Percentiles rank a stretch among this genome's conserved stretches.
phyloP scores from a whole-genome alignment of 805 yeast species.

The Wickerhamiella kazuoi region DNA sequence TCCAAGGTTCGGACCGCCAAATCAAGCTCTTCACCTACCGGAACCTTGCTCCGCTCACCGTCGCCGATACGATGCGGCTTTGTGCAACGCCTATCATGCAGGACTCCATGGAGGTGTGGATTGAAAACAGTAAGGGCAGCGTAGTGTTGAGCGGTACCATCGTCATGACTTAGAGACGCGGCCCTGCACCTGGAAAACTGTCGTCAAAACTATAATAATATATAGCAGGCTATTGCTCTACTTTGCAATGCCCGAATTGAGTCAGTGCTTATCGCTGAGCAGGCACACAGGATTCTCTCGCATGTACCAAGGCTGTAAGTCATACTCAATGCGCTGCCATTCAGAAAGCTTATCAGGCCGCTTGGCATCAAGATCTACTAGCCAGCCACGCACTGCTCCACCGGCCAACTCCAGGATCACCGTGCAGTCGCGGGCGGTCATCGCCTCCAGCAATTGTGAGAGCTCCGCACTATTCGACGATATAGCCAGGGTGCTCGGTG shows the following conservation, averaged over 20 bases:
- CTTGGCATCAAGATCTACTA: slow-evolving; percentile 38
- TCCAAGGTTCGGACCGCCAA: slow-evolving; percentile 8
- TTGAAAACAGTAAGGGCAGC: slow-evolving; percentile 7
- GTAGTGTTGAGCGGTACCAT: slow-evolving; percentile 8
- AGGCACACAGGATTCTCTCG: neutral
- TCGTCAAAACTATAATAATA: neutral
- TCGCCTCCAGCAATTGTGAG: slow-evolving; percentile 27
- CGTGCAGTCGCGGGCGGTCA: slow-evolving; percentile 44
- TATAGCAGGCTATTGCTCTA: neutral
- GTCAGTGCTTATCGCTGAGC: neutral
- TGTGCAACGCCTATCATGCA: slow-evolving; percentile 11
- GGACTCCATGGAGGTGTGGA: slow-evolving; percentile 10
- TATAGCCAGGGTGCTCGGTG: neutral
- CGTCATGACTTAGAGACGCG: slow-evolving; percentile 3
- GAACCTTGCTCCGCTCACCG: slow-evolving; percentile 34
- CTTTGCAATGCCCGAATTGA: too few species aligned
- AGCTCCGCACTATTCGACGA: slow-evolving; percentile 19
- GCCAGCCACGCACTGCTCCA: slow-evolving; percentile 21
- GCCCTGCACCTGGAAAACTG: neutral
- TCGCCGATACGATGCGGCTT: slow-evolving; percentile 20
- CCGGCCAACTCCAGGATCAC: slow-evolving; percentile 26
- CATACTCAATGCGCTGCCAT: slow-evolving; percentile 31
- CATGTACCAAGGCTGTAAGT: slow-evolving; percentile 8
- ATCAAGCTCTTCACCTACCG: slow-evolving; percentile 29
- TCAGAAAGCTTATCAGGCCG: slow-evolving; percentile 27